Evolutionary conservation across 257 asterid species (phyloP), one percentile per base, ranked within the genome.

Genomic region (Gentiana macrophylla): DNA sequence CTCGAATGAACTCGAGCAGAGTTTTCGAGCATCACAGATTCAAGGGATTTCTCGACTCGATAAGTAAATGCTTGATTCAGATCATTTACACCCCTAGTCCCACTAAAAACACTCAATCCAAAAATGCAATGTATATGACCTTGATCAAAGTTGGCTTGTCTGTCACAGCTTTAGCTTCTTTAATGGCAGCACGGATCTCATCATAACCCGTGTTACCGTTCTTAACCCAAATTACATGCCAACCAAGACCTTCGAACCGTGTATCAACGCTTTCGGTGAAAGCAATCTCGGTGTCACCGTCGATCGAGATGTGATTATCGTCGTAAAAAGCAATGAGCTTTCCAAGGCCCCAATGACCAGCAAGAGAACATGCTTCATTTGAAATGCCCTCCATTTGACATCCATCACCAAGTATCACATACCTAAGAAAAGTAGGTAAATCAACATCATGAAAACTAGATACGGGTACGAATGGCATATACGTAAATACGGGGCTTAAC

Each of bases 221-320:
- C 94, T 87, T 87, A 60, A 91, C 98, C 96, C 95, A 87, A 66
- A 87, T 84, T 10, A 91, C 89, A 60, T 91, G 98, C 98, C 98
- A 91, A 7, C 98, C 96, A 60, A 91, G 93, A 69, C 69, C 82
- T 77, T 91, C 97, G 54, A 87, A 84, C 60, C 98, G 98, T 58
- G 79, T 60, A 2, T 79, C 84, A 9, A 79, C 98, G 7, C 8
- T 77, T 82, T 91, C 98, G 4, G 98, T 84, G 66, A 91, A 91
- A 56, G 98, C 95, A 72, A 91, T 87, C 60, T 88, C 97, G 2
- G 98, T 91, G 76, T 91, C 91, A 52, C 97, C 98, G 38, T 91
- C 98, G 69, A 91, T 91, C 36, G 98, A 84, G 65, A 91, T 91
- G 68, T 91, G 98, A 60, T 91, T 91, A 66, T 87, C 96, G 4